phyloP scores from a whole-genome alignment of 2,329 filamentous ascomycete genomes.

The Colletotrichum trifolii region DNA sequence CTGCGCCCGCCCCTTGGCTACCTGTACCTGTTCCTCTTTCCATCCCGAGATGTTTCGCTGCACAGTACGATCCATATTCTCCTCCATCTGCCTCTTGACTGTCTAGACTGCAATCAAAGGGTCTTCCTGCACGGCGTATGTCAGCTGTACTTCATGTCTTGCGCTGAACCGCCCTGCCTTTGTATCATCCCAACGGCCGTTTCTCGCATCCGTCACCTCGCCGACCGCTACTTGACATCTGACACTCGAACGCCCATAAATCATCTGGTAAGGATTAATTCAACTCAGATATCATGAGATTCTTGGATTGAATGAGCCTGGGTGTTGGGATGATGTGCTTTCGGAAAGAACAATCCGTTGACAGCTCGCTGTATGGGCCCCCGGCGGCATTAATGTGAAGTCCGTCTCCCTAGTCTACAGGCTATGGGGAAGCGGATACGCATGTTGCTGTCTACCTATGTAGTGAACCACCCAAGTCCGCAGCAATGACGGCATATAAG shows the following conservation, averaged over 20 bases:
- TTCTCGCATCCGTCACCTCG: not conserved
- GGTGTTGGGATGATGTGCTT: not conserved
- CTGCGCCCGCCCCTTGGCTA: not conserved
- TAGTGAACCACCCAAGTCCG: conserved; percentile 4
- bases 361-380: no score
- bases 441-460: not conserved
- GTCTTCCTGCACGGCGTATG: not conserved
- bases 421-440: no score
- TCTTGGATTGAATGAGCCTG: conserved; percentile 1
- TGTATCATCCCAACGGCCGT: conserved; percentile 1
- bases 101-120: no score
- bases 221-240: conserved; percentile 10
- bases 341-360: no score
- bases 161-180: conserved; percentile 21
- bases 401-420: no score
- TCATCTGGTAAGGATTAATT: not conserved
- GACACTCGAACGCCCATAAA: no score
- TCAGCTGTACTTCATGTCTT: not conserved
- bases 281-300: conserved; percentile 3
- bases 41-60: conserved; percentile 14
- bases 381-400: no score
- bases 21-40: not conserved
- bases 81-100: no score
- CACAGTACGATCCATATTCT: not conserved
- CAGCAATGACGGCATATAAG: conserved; percentile 23